Evolutionary conservation across 164 flowering plant genomes (phyloP), one percentile per base, ranked within the genome.

Genomic region (Buxus sempervirens): DNA sequence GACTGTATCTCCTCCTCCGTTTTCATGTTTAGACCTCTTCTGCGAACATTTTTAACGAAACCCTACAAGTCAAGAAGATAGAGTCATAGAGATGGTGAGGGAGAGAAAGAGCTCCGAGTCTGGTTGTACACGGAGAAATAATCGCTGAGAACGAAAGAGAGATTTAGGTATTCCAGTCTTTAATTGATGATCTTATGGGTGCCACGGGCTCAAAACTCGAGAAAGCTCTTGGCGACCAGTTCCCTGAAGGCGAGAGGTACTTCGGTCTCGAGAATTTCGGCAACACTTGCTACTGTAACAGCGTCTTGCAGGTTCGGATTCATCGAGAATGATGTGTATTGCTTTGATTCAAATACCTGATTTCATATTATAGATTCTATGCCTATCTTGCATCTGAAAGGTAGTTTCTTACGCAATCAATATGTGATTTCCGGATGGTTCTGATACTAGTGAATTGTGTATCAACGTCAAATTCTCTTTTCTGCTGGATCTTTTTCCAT

Each of bases 191-290:
- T 74, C 79, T 48, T 2, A 91, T 94, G 96, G 98, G 98, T 42
- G 95, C 89, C 19, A 86, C 93, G 24, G 98, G 96, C 66, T 94
- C 98, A 22, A 94, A 90, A 76, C 86, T 94, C 69, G 98, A 94
- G 90, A 94, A 91, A 76, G 96, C 97, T 56, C 84, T 94, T 16
- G 97, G 98, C 42, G 98, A 95, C 71, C 98, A 94, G 81, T 95
- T 95, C 74, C 98, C 98, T 18, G 98, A 95, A 85, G 97, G 96
- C 72, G 98, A 95, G 76, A 80, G 97, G 4, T 95, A 91, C 75
- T 95, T 91, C 60, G 98, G 98, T 20, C 88, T 91, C 70, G 96
- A 94, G 82, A 94, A 94, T 78, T 94, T 94, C 71, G 97, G 97
- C 76, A 94, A 94, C 75, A 94, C 98, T 79, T 94, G 98, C 67